These are phyloP conservation scores for Ustilago lituana DNA, from an alignment of 1,284 basidiomycete genomes.

Conservation along the genomic window DNA sequence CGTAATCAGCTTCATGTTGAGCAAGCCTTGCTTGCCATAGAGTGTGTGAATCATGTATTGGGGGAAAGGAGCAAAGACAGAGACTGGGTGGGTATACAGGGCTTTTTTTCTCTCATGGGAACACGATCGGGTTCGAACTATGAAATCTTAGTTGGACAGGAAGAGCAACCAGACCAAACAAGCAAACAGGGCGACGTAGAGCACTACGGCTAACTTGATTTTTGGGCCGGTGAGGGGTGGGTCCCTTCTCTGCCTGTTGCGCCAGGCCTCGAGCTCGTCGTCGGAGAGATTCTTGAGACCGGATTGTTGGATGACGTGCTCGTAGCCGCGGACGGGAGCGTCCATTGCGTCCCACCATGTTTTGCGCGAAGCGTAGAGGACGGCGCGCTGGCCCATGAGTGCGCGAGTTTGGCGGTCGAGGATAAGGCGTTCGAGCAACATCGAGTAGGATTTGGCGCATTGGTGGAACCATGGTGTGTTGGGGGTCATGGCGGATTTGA, in stretches of 20 bases:
- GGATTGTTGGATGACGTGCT: slow-evolving; percentile 63
- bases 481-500: slow-evolving; percentile 65
- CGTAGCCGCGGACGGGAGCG: slow-evolving; percentile 71
- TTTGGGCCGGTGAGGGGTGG: slow-evolving; percentile 57
- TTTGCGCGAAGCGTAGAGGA: slow-evolving; percentile 68
- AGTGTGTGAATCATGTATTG: not conserved
- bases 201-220: slow-evolving; percentile 44
- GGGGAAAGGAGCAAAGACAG: not conserved
- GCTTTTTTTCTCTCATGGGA: too few species aligned
- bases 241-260: slow-evolving; percentile 50
- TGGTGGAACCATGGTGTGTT: slow-evolving; percentile 65
- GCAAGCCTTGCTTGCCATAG: too few species aligned
- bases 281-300: slow-evolving; percentile 54
- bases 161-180: slow-evolving; percentile 27
- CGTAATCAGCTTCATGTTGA: too few species aligned
- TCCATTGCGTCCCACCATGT: slow-evolving; percentile 74
- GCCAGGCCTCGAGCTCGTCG: slow-evolving; percentile 59
- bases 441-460: slow-evolving; percentile 69
- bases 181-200: slow-evolving; percentile 53
- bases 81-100: too few species aligned
- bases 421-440: slow-evolving; percentile 68
- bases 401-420: slow-evolving; percentile 66
- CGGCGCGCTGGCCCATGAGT: slow-evolving; percentile 69
- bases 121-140: too few species aligned
- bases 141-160: not conserved